Conservation (phyloP, 441 rosid genomes). For the Gossypium davidsonii region DNA sequence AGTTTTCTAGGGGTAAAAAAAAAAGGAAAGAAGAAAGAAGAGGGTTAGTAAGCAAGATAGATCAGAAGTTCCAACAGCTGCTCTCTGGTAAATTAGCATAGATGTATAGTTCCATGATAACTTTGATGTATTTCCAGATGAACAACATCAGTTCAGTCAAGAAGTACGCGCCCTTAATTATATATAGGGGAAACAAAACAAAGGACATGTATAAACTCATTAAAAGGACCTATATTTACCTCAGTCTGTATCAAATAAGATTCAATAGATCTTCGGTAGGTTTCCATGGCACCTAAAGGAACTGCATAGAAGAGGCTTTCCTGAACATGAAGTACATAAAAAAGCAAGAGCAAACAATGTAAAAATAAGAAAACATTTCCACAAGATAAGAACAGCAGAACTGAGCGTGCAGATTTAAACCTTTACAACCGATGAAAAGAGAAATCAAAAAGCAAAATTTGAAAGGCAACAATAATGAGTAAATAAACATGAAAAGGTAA, state of each 20-base stretch:
- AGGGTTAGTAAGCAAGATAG: conserved; percentile 5
- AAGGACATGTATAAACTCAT: conserved; percentile 9
- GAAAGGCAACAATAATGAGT: not conserved
- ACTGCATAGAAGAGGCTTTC: conserved; percentile 90
- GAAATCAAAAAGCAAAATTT: not conserved
- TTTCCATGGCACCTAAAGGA: conserved; percentile 76
- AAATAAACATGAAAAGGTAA: conserved; percentile 3
- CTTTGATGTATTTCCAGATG: not conserved
- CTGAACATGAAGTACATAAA: conserved; percentile 42
- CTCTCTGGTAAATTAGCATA: not conserved
- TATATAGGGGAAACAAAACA: conserved; percentile 10
- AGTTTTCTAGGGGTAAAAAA: conserved; percentile 44
- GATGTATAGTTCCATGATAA: not conserved
- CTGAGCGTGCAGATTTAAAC: not conserved
- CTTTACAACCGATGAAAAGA: not conserved
- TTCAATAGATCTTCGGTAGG: conserved; percentile 75
- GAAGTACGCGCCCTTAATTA: not conserved
- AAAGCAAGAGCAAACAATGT: not conserved
- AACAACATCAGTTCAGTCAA: conserved; percentile 1
- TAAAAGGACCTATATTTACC: conserved; percentile 35
- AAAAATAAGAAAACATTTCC: not conserved
- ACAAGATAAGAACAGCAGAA: not conserved
- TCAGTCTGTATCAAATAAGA: conserved; percentile 58
- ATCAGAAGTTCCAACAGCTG: not conserved
- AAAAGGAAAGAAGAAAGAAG: not conserved